phyloP scores from a whole-genome alignment of 1,139 yeast genomes.

The Kodamaea suecica region DNA sequence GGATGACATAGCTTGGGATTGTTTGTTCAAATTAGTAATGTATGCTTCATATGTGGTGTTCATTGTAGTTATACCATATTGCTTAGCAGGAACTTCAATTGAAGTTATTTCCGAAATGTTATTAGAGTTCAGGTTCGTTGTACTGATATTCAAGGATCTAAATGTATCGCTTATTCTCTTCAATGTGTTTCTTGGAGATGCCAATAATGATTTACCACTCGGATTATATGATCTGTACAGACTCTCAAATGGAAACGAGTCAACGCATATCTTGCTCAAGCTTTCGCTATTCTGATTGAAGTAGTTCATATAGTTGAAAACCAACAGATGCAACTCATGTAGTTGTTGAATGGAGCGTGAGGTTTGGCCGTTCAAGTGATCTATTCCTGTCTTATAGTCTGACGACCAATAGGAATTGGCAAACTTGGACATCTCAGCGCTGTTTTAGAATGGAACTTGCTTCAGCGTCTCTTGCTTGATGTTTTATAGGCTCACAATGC shows the following conservation, averaged over 20 bases:
- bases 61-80: conserved; percentile 3
- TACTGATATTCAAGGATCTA: conserved; percentile 7
- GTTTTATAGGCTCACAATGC: no score
- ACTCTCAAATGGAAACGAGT: conserved; percentile 24
- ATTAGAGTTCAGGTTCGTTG: not conserved
- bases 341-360: conserved; percentile 35
- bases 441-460: no score
- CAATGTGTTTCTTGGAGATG: conserved; percentile 10
- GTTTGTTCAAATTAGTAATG: conserved; percentile 18
- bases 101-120: not conserved
- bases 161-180: conserved; percentile 15
- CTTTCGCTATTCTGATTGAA: conserved; percentile 37
- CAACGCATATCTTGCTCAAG: conserved; percentile 27
- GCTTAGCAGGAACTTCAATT: conserved; percentile 1
- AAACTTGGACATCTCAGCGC: conserved; percentile 17
- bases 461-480: no score
- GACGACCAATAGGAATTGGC: conserved; percentile 44
- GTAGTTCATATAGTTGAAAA: conserved; percentile 38
- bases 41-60: conserved; percentile 15
- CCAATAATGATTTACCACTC: conserved; percentile 2
- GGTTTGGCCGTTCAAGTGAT: conserved; percentile 30
- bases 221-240: conserved; percentile 17
- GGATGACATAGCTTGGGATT: conserved; percentile 24
- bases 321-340: conserved; percentile 42
- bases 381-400: conserved; percentile 40